Conservation (phyloP, 2,329 filamentous ascomycete genomes). For the Lachnellula subtilissima region DNA sequence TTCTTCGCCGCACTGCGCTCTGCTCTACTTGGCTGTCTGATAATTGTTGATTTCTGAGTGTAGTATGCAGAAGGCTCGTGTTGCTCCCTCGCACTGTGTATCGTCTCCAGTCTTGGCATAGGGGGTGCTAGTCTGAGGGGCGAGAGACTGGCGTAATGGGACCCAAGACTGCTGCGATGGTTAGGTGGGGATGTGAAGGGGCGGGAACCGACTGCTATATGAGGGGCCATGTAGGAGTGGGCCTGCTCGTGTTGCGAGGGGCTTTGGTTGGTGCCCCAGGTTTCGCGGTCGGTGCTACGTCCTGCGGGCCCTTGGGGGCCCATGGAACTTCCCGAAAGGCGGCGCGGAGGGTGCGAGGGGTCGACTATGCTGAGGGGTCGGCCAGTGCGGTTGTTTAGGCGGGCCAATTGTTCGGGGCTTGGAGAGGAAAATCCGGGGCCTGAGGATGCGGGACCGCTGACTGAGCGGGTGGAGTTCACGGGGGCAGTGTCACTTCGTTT, state of each 20-base stretch:
- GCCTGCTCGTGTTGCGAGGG: background rate
- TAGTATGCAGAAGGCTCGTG: constrained; percentile 22
- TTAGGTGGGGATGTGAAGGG: background rate
- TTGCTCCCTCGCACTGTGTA: constrained; percentile 39
- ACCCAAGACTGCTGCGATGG: background rate
- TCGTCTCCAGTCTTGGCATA: constrained; percentile 51
- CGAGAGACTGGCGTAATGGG: constrained; percentile 16
- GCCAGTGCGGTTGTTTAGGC: constrained; percentile 29
- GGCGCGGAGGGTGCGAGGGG: constrained; percentile 18
- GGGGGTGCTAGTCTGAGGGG: constrained; percentile 39
- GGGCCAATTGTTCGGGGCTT: constrained; percentile 28
- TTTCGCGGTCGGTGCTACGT: constrained; percentile 7
- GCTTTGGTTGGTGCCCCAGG: constrained; percentile 8
- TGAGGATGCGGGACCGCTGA: background rate
- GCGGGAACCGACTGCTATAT: background rate
- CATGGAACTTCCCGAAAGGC: constrained; percentile 15
- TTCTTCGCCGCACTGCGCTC: constrained; percentile 59
- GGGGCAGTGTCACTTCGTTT: constrained; percentile 21
- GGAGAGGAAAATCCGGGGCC: constrained; percentile 12
- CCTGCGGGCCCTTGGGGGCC: constrained; percentile 5
- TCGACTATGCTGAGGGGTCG: constrained; percentile 25
- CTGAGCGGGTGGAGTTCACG: constrained; percentile 1
- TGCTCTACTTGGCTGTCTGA: constrained; percentile 45
- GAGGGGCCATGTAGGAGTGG: background rate
- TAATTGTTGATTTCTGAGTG: constrained; percentile 15